Percentiles rank a stretch among this genome's conserved stretches.
Conservation (phyloP, 345 rosid genomes). For the Lepidium africanum region DNA sequence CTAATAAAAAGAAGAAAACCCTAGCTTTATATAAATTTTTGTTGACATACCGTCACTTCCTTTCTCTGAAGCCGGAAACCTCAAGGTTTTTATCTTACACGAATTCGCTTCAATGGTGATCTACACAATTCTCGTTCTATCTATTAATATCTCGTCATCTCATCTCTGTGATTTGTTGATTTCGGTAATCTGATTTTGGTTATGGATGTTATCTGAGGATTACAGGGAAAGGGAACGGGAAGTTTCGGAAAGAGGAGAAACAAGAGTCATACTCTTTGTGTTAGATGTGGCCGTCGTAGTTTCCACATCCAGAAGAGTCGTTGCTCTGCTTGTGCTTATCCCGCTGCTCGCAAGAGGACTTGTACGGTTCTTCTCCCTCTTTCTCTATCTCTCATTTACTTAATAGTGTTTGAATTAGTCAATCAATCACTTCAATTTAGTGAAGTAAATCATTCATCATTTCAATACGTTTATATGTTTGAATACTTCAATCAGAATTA, state of each 20-base stretch:
- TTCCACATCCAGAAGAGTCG: constrained; percentile 85
- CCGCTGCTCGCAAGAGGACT: constrained; percentile 56
- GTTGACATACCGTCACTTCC: not conserved
- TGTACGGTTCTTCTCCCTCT: constrained; percentile 21
- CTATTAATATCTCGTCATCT: not conserved
- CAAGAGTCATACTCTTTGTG: constrained; percentile 80
- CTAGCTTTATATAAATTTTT: constrained; percentile 16
- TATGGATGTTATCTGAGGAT: not conserved
- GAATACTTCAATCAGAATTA: not conserved
- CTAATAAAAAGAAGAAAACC: constrained; percentile 6
- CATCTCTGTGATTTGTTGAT: not conserved
- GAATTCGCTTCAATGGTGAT: constrained; percentile 25
- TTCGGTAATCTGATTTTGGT: not conserved
- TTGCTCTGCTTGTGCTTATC: constrained; percentile 68
- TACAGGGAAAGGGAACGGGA: constrained; percentile 71
- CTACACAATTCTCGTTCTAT: not conserved
- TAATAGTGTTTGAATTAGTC: not conserved
- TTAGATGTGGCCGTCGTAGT: constrained; percentile 79
- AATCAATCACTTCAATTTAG: not conserved
- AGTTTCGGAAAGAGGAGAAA: constrained; percentile 79
- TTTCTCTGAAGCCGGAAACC: constrained; percentile 12
- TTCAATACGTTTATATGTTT: not conserved
- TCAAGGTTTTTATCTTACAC: not conserved
- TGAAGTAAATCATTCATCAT: not conserved
- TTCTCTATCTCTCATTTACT: not conserved